Evolutionary conservation across 2,329 filamentous ascomycete species (phyloP), one percentile per base, ranked within the genome.

Genomic region (Verticillium klebahnii): DNA sequence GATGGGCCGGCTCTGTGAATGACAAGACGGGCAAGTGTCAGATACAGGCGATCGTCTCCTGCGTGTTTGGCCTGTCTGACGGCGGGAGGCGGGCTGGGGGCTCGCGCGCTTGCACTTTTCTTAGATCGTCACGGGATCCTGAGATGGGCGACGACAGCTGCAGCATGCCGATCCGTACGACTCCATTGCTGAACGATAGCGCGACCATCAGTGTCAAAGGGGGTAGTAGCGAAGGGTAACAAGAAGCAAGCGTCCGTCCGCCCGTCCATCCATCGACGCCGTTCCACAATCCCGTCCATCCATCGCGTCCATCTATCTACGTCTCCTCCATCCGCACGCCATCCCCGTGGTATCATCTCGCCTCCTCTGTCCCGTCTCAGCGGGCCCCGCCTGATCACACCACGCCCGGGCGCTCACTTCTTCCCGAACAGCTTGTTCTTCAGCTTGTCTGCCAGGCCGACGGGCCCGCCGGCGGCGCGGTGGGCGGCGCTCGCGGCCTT

Each of bases 391-490:
- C 17, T 45, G 37, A 14, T 45, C 15, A 17, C 39, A 17, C 15
- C 39, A 19, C 15, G 23, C n/a, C n/a, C 1, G 14, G n/a, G n/a
- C 8, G 15, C 39, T n/a, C 15, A 78, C 64, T 84, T 83, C 74
- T 82, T 83, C 52, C 63, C 60, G 66, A 82, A 78, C 1, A 86
- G 70, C 79, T 84, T 86, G 65, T 73, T 63, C 80, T 86, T 86
- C 66, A 86, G 73, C 77, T 82, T 85, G 69, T 86, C 83, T 19
- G 83, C 84, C 62, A 86, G 69, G 36, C 83, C 75, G 57, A 74
- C 67, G 60, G 76, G 75, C 9, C 72, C 66, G 39, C 60, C 63
- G 29, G 72, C 69, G 32, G 67, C 64, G 59, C 69, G 69, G 60
- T 61, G 62, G n/a, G 61, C 60, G 29, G 52, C 60, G 64, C 74